These are phyloP conservation scores for Metschnikowia amazonensis DNA, from an alignment of 805 yeast genomes.

Conservation along the genomic window DNA sequence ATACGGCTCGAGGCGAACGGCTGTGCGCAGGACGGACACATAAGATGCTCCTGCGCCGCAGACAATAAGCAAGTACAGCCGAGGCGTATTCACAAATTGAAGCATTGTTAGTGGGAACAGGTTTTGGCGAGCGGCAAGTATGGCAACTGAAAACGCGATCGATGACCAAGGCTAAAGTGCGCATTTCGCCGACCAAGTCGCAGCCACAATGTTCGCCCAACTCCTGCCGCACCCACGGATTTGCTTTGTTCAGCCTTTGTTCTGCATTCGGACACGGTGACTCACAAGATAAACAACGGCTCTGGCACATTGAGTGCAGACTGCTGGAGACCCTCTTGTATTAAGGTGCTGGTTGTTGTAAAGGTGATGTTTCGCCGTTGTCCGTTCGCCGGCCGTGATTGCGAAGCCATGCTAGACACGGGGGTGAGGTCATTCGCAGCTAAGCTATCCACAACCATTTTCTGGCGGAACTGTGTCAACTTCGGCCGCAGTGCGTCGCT, in stretches of 20 bases:
- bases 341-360: no score
- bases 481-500: background rate
- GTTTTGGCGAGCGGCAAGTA: background rate
- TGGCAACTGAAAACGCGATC: background rate
- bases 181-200: background rate
- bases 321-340: no score
- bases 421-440: background rate
- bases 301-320: no score
- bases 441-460: background rate
- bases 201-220: background rate
- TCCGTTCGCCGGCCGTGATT: background rate
- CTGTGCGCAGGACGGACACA: constrained; percentile 3
- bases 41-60: constrained; percentile 1
- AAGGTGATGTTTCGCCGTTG: no score
- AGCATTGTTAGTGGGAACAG: background rate
- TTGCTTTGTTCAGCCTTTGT: no score
- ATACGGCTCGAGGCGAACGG: constrained; percentile 1
- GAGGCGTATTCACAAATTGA: background rate
- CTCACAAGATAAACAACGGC: no score
- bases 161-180: background rate
- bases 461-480: background rate
- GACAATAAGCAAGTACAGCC: background rate
- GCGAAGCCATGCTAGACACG: background rate
- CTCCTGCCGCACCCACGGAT: background rate
- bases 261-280: background rate